Base-by-base conservation (phyloP, 768 basidiomycete genomes). In the Amanita polypyramis region DNA sequence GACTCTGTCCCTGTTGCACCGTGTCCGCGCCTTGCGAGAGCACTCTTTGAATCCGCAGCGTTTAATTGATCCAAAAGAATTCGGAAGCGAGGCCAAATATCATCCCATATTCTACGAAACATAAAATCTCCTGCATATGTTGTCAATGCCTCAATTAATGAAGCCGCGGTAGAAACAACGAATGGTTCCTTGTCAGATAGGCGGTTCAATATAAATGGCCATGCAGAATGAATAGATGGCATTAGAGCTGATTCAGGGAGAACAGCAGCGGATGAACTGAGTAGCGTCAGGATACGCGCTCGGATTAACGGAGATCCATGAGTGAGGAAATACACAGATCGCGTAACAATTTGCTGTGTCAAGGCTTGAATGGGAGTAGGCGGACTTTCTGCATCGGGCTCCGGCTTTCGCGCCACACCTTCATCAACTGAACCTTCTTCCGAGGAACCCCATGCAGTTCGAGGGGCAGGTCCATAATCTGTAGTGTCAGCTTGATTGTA, bases 171-270 rank as follows among this genome's bases (percentile, higher is more conserved):
- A 46, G 76, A 76, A 52, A 92, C 77, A 23, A 98, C 91, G 55
- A 80, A 93, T 0, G 80, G 67, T 58, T 93, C 85, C 0, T 70
- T 37, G 57, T 92, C 89, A 11, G 62, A 60, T 10, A 98, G 70
- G 6, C 95, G 76, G 55, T 91, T 91, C 47, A 98, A 65, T 55
- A 99, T 79, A 62, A 84, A 89, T n/a, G 91, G 90, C 96, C 96
- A 99, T 1, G 88, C 85, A 17, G 76, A 75, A 62, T 98, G 88
- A 30, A 97, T 76, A 4, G 85, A 74, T 2, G 92, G 87, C 34
- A 98, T 74, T 14, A 97, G 74, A 12, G 84, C 78, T 10, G 81
- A 77, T 56, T 83, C 82, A 0, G 74, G 75, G 17, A 82, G 69
- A 5, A 93, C 80, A 0, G 85, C 76, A 3, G 88, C 77, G 1